Percentiles rank a stretch among this genome's conserved stretches.
Evolutionary conservation across 139 green algal species (phyloP).

Genomic region (Coelastrella sp.): DNA sequence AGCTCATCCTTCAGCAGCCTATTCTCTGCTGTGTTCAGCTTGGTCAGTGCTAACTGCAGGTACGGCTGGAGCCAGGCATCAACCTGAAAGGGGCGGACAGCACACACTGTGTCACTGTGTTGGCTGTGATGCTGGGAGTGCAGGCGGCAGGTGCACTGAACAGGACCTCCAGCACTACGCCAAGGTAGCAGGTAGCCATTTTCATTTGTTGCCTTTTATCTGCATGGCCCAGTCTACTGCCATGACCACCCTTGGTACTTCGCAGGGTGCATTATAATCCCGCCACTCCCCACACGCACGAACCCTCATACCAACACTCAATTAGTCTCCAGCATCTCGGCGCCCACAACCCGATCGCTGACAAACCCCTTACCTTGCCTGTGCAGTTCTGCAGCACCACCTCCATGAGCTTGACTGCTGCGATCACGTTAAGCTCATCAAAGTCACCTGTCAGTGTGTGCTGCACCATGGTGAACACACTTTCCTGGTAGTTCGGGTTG

Average conservation of each 20-base stretch:
- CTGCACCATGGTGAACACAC: slow-evolving; percentile 63
- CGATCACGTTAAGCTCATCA: slow-evolving; percentile 76
- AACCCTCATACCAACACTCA: too few species aligned
- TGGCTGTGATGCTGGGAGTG: too few species aligned
- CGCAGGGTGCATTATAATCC: too few species aligned
- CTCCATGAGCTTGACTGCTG: slow-evolving; percentile 88
- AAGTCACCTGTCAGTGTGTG: slow-evolving; percentile 52
- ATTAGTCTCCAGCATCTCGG: too few species aligned
- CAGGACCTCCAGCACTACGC: too few species aligned
- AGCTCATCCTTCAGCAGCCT: slow-evolving; percentile 74
- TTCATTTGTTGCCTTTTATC: too few species aligned
- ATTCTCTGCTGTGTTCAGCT: slow-evolving; percentile 52
- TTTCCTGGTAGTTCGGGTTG: slow-evolving; percentile 80
- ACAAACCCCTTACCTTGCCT: slow-evolving; percentile 14
- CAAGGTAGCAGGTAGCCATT: too few species aligned
- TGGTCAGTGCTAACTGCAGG: slow-evolving; percentile 70
- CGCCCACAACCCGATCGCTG: neutral
- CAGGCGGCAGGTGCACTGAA: too few species aligned
- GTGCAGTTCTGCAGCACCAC: slow-evolving; percentile 82
- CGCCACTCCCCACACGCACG: too few species aligned
- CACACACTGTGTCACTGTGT: too few species aligned
- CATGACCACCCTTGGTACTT: too few species aligned
- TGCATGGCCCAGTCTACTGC: too few species aligned
- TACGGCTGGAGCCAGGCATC: slow-evolving; percentile 86
- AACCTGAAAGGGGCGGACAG: slow-evolving; percentile 60